phyloP scores from a whole-genome alignment of 208 protist species.

The Trypanosoma lewisi region DNA sequence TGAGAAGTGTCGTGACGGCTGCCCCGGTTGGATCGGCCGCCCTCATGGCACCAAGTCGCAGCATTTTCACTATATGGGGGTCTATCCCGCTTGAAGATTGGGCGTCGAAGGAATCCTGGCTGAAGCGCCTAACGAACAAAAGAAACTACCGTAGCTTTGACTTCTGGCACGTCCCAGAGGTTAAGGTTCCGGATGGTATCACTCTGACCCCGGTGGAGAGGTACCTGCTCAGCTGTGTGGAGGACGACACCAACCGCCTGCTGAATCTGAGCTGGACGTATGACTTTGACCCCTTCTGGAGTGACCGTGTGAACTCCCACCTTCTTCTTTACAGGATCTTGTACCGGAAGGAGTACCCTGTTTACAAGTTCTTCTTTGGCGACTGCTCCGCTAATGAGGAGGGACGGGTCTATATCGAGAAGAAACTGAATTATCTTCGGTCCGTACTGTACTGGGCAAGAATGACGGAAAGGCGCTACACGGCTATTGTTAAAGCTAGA shows the following conservation, averaged over 20 bases:
- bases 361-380: constrained; percentile 76
- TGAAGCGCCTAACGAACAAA: constrained; percentile 74
- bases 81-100: constrained; percentile 58
- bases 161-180: constrained; percentile 82
- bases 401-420: constrained; percentile 64
- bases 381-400: constrained; percentile 66
- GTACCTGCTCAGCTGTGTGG: constrained; percentile 82
- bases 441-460: constrained; percentile 76
- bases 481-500: constrained; percentile 74
- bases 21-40: constrained; percentile 11
- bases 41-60: constrained; percentile 28
- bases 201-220: constrained; percentile 58
- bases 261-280: constrained; percentile 78
- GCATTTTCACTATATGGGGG: constrained; percentile 85
- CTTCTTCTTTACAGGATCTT: constrained; percentile 64
- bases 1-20: constrained; percentile 10
- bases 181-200: constrained; percentile 38
- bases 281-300: constrained; percentile 91
- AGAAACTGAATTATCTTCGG: constrained; percentile 85
- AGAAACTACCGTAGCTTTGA: constrained; percentile 84
- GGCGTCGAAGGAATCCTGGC: constrained; percentile 63
- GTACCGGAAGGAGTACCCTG: constrained; percentile 52
- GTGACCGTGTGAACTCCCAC: constrained; percentile 77
- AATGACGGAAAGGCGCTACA: constrained; percentile 74
- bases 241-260: constrained; percentile 82